phyloP scores from a whole-genome alignment of 495 filamentous ascomycete genomes.

The Daldinia loculata region DNA sequence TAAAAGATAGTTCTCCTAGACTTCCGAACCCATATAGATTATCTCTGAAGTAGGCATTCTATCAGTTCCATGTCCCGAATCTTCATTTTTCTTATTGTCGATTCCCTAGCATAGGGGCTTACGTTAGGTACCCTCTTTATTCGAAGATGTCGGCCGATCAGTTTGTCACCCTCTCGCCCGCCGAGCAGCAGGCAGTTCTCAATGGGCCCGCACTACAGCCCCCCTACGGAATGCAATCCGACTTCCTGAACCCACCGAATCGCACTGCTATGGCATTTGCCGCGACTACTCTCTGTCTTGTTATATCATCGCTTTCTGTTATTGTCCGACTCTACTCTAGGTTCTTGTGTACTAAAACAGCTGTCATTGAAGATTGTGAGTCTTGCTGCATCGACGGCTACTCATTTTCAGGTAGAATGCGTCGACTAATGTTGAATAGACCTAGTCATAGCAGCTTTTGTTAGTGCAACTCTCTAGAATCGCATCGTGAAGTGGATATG shows the following conservation, averaged over 20 bases:
- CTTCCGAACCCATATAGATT: background rate
- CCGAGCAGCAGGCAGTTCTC: background rate
- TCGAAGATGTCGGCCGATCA: background rate
- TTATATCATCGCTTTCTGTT: constrained; percentile 3
- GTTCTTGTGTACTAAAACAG: constrained; percentile 4
- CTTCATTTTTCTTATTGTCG: background rate
- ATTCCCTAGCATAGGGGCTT: background rate
- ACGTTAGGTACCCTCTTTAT: background rate
- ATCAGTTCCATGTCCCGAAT: background rate
- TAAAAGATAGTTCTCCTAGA: background rate
- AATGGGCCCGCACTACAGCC: constrained; percentile 24
- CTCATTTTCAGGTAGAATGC: background rate
- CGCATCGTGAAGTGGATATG: background rate
- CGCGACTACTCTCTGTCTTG: constrained; percentile 14
- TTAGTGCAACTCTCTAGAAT: background rate
- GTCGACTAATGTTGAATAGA: background rate
- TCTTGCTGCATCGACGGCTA: background rate
- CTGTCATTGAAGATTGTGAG: constrained; percentile 19
- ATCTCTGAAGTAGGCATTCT: background rate
- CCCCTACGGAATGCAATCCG: constrained; percentile 26
- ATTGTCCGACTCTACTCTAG: constrained; percentile 12
- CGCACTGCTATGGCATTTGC: constrained; percentile 20
- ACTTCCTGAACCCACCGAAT: constrained; percentile 34
- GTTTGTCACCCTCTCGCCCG: background rate
- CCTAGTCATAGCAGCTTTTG: constrained; percentile 18